Percentiles rank a stretch among this genome's conserved stretches.
These are phyloP conservation scores for Martiniozyma abietophila DNA, from an alignment of 805 yeast species.

Conservation along the genomic window DNA sequence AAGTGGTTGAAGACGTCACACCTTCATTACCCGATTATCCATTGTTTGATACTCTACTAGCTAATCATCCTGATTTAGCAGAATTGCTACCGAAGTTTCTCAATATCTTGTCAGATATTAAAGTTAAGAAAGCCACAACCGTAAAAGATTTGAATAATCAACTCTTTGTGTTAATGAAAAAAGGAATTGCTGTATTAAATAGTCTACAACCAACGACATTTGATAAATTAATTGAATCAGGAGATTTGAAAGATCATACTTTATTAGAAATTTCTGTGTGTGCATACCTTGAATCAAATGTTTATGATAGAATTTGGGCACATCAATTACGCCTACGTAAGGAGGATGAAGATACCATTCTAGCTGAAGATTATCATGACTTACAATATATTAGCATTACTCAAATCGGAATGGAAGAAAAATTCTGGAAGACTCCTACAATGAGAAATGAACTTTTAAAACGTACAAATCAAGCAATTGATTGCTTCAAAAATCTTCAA, in stretches of 20 bases:
- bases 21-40: neutral
- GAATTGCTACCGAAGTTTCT: constrained; percentile 4
- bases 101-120: constrained; percentile 3
- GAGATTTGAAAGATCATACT: constrained; percentile 10
- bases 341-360: constrained; percentile 10
- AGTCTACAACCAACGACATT: constrained; percentile 13
- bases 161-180: constrained; percentile 6
- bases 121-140: constrained; percentile 8
- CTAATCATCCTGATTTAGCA: constrained; percentile 1
- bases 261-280: constrained; percentile 49
- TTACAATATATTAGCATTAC: constrained; percentile 37
- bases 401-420: constrained; percentile 39
- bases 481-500: constrained; percentile 38
- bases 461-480: constrained; percentile 42
- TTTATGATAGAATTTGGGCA: constrained; percentile 62
- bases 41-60: constrained; percentile 1
- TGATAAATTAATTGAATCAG: constrained; percentile 16
- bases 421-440: constrained; percentile 3
- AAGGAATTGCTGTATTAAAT: constrained; percentile 22
- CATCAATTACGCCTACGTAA: constrained; percentile 21
- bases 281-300: constrained; percentile 60
- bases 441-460: constrained; percentile 28
- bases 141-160: constrained; percentile 5
- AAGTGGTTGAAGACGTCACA: no score
- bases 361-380: constrained; percentile 25